Base-by-base conservation (phyloP, 768 basidiomycete species). In the Podaxis mareebaensis region DNA sequence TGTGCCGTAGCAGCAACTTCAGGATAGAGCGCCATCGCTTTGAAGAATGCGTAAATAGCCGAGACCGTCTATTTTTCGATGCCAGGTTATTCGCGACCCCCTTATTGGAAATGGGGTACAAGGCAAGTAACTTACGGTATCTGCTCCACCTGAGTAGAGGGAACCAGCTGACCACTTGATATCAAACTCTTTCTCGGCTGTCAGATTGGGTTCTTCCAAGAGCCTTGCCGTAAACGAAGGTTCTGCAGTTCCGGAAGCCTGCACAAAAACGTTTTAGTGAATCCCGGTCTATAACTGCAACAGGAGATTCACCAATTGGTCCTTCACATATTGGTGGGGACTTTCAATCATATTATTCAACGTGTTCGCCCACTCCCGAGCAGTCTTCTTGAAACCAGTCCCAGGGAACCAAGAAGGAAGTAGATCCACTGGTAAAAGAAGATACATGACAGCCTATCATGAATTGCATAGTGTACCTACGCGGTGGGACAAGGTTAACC, bases 341-440 rank as follows among this genome's bases (percentile, higher is more conserved):
- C 72, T 69, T 28, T 85, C 79, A 5, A 78, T 78, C 81, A 84
- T 79, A 24, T 74, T 73, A n/a, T 73, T 63, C 8, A 83, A 71
- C 3, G 77, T 78, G 24, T 66, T 67, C 7, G 76, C 75, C 81
- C 83, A 85, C 60, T 75, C 72, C 46, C 69, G 76, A 0, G 84
- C 85, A 24, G 73, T 79, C 52, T 68, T 65, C 68, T 86, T 79
- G 76, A 87, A 87, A 0, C 74, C 73, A 10, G 82, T 82, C 5
- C 86, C 86, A 3, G 86, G 86, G 64, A 86, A 78, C 86, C 86
- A 87, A 22, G 75, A 72, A 17, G 84, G 83, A 46, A 84, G 56
- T 59, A 81, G 70, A 40, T 75, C 74, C 58, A 85, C 84, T 86
- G 52, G 17, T 17, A 11, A 3, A 38, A 54, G 20, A 38, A 11